Evolutionary conservation across 768 basidiomycete species (phyloP), one percentile per base, ranked within the genome.

Genomic region (Chalciporus sphaerocephalus): DNA sequence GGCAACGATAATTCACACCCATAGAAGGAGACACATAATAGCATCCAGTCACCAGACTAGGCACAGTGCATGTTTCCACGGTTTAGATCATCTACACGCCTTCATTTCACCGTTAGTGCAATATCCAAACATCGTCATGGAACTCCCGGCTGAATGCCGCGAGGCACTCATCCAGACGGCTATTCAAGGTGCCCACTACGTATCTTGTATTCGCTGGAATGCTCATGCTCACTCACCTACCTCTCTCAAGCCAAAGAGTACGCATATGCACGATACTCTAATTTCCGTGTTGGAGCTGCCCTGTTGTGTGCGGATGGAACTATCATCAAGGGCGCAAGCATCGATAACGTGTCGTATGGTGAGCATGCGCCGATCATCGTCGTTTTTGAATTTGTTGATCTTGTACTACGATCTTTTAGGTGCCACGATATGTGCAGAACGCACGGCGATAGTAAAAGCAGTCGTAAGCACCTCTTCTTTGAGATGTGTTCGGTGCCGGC

Each of bases 321-420:
- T 9, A 80, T 94, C 30, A 76, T 93, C 46, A 85, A 80, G 50
- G 92, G 95, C 11, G 81, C 86, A 17, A 96, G 95, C 61, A 75
- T 96, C 47, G 94, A 98, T 69, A 96, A 95, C 55, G 91, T 90
- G 0, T 89, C 91, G 0, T 92, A 92, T 58, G 90, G 93, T 91
- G 46, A 12, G 70, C 28, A 12, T 13, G 22, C 22, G 8, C 15
- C 21, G 12, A 21, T 0, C 20, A 24, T 18, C 11, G 10, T 11
- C 16, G 9, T 16, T 24, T n/a, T 38, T n/a, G n/a, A 8, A 38
- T n/a, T 10, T 21, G n/a, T 4, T 13, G n/a, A 16, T n/a, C 6
- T 12, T 37, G 12, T 37, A 24, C 9, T 30, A 20, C 25, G 34
- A 25, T n/a, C 15, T 27, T 17, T 1, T 46, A 95, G 92, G 92